These are phyloP conservation scores for Verticillium albo-atrum DNA, from an alignment of 2,329 filamentous ascomycete genomes.

Conservation along the genomic window DNA sequence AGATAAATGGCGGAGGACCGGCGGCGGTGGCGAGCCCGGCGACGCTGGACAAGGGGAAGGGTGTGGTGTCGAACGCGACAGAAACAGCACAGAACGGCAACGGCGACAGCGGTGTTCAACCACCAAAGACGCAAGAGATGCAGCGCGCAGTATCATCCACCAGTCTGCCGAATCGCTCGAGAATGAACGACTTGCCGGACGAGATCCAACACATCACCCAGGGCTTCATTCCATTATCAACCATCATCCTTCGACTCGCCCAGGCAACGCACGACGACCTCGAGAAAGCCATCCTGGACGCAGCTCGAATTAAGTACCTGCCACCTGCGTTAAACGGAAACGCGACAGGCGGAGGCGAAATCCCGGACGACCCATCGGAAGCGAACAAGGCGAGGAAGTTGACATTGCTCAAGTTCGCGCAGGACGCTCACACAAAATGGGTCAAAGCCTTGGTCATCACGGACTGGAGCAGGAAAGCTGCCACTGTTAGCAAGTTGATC, in stretches of 20 bases:
- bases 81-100: neutral
- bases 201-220: conserved; percentile 68
- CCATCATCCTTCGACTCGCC: conserved; percentile 71
- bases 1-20: conserved; percentile 34
- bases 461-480: conserved; percentile 80
- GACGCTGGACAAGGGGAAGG: conserved; percentile 26
- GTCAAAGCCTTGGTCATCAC: conserved; percentile 88
- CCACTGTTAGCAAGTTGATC: conserved; percentile 80
- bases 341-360: conserved; percentile 28
- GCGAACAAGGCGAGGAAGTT: conserved; percentile 75
- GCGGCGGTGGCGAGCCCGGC: neutral
- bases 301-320: conserved; percentile 64
- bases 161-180: neutral
- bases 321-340: conserved; percentile 47
- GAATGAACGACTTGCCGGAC: conserved; percentile 55
- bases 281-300: conserved; percentile 61
- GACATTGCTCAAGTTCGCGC: conserved; percentile 69
- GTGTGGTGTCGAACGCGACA: conserved; percentile 6
- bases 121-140: neutral
- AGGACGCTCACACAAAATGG: conserved; percentile 78
- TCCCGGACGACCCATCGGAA: conserved; percentile 50
- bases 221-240: conserved; percentile 71
- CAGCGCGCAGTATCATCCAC: neutral
- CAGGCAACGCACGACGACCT: conserved; percentile 81
- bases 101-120: neutral